These are phyloP conservation scores for Dictyostelium capitatum DNA, from an alignment of 78 protist species.

Conservation along the genomic window DNA sequence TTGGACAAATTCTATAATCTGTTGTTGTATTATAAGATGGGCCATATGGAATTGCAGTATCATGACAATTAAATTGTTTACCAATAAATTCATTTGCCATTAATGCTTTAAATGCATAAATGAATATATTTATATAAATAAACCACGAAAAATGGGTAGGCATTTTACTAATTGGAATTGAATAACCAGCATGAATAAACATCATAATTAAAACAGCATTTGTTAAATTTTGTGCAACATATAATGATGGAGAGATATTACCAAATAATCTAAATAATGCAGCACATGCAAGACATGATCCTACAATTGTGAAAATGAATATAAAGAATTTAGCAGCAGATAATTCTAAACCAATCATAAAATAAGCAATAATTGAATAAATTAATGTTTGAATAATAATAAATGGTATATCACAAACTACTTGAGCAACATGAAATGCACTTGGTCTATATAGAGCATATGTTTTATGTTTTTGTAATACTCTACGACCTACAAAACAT, in stretches of 20 bases:
- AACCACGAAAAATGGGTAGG: conserved; percentile 64
- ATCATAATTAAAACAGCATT: conserved; percentile 37
- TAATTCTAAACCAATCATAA: conserved; percentile 54
- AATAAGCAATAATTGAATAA: conserved; percentile 55
- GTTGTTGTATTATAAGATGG: background rate
- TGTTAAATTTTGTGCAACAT: conserved; percentile 46
- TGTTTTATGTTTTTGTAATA: conserved; percentile 54
- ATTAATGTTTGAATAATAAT: conserved; percentile 24
- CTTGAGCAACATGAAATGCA: conserved; percentile 59
- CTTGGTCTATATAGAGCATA: conserved; percentile 62
- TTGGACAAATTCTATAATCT: conserved; percentile 24
- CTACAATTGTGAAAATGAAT: conserved; percentile 15
- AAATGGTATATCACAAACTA: conserved; percentile 52
- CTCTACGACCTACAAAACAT: conserved; percentile 44
- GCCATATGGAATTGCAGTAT: conserved; percentile 54
- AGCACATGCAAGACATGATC: conserved; percentile 11
- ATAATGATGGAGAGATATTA: conserved; percentile 45
- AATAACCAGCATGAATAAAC: conserved; percentile 53
- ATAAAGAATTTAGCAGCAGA: conserved; percentile 51
- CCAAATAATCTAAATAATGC: conserved; percentile 51
- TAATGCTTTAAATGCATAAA: conserved; percentile 63
- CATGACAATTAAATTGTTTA: conserved; percentile 5
- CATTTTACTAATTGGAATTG: conserved; percentile 54
- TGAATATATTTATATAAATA: conserved; percentile 38
- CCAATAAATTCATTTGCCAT: conserved; percentile 58